Conservation (phyloP, 352 stramenopile species). For the Aphanomyces cochlioides region DNA sequence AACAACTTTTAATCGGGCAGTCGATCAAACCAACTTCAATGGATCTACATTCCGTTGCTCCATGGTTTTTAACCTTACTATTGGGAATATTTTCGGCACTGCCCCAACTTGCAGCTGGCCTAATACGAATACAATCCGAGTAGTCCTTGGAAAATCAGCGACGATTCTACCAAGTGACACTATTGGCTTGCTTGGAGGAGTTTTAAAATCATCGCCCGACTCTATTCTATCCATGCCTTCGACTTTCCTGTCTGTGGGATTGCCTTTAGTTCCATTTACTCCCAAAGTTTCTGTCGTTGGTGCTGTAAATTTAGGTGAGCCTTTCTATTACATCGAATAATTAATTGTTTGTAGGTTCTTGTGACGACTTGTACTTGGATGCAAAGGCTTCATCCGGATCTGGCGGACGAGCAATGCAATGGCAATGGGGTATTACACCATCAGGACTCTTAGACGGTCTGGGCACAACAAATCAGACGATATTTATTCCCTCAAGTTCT, state of each 20-base stretch:
- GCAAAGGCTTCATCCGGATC: not conserved
- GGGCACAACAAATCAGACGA: not conserved
- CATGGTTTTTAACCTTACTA: constrained; percentile 5
- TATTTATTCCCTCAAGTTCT: not conserved
- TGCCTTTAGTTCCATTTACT: not conserved
- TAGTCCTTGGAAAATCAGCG: not conserved
- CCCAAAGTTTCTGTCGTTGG: not conserved
- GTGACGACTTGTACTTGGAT: not conserved
- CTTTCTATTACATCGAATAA: not conserved
- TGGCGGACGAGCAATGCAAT: constrained; percentile 5
- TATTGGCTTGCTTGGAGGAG: not conserved
- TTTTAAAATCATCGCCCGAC: constrained; percentile 3
- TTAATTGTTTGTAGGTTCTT: constrained; percentile 9
- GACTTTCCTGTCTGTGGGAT: not conserved
- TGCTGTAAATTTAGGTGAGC: not conserved
- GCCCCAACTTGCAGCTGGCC: not conserved
- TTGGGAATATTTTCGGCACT: not conserved
- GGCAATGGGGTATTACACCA: not conserved
- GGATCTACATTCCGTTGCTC: not conserved
- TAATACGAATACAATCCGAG: constrained; percentile 3
- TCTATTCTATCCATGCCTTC: constrained; percentile 1
- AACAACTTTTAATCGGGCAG: constrained; percentile 6
- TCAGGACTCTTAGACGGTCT: not conserved
- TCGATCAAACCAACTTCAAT: constrained; percentile 19
- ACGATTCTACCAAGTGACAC: constrained; percentile 1